Evolutionary conservation across 2,329 filamentous ascomycete genomes (phyloP).

Genomic region (Sarocladium kiliense): DNA sequence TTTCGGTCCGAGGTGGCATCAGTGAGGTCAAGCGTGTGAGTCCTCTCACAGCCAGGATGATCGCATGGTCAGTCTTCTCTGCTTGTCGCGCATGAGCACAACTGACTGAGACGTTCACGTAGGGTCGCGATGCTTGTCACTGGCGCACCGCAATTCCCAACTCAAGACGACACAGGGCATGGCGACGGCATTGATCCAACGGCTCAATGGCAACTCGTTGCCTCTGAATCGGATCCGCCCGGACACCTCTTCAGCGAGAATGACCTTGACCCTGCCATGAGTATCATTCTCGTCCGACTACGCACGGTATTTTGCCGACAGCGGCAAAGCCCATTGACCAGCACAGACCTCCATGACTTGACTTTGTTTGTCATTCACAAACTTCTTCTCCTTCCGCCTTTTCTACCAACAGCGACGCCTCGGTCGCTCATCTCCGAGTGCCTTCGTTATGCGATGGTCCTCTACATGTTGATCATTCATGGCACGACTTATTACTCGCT

Average conservation of each 20-base stretch:
- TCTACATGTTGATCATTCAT: slow-evolving; percentile 50
- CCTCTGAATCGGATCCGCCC: slow-evolving; percentile 1
- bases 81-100: neutral
- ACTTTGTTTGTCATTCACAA: slow-evolving; percentile 49
- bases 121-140: slow-evolving; percentile 56
- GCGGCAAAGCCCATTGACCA: slow-evolving; percentile 21
- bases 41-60: slow-evolving; percentile 50
- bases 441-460: slow-evolving; percentile 39
- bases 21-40: slow-evolving; percentile 39
- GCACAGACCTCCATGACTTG: slow-evolving; percentile 47
- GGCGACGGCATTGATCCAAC: slow-evolving; percentile 45
- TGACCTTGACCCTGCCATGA: slow-evolving; percentile 24
- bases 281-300: slow-evolving; percentile 36
- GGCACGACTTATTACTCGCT: slow-evolving; percentile 54
- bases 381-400: slow-evolving; percentile 28
- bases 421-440: slow-evolving; percentile 30
- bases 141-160: slow-evolving; percentile 46
- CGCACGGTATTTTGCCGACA: slow-evolving; percentile 34
- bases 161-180: slow-evolving; percentile 41
- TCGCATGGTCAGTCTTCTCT: slow-evolving; percentile 39
- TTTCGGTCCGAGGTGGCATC: slow-evolving; percentile 46
- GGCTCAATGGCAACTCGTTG: slow-evolving; percentile 38
- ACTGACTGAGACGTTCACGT: neutral
- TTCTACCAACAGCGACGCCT: slow-evolving; percentile 8
- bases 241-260: slow-evolving; percentile 12